Base-by-base conservation (phyloP, 345 rosid species). In the Pistacia atlantica region DNA sequence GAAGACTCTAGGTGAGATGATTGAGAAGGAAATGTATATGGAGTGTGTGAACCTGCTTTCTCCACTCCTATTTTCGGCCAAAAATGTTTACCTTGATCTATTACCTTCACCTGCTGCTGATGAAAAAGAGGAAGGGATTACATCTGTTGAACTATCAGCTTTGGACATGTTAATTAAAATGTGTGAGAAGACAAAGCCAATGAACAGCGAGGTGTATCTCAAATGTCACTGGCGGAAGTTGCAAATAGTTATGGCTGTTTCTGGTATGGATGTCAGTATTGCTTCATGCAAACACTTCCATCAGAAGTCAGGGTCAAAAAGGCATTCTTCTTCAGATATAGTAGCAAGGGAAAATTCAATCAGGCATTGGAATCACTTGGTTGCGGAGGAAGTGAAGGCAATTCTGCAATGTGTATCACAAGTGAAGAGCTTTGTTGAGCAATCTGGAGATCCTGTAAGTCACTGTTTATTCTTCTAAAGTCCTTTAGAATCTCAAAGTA, bases 211-310 rank as follows among this genome's bases (percentile, higher is more conserved):
- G 80, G 84, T 91, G 63, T 84, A 82, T 84, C 80, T 92, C 83
- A 92, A 83, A 77, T 88, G 93, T 89, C 97, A 88, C 77, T 86
- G 82, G 73, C 82, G 97, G 79, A 96, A 96, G 86, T 87, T 96
- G 84, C 90, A 90, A 79, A 75, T 93, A 70, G 89, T 96, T 73
- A 72, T 86, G 89, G 85, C 81, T 58, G 75, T 86, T 59, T 84
- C 88, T 78, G 93, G 92, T 68, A 77, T 84, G 81, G 86, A 78
- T 78, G 85, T 80, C 76, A 75, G 78, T 81, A 65, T 72, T 81
- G 80, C 51, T 80, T 69, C 77, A 45, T 57, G 75, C 80, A 84
- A 88, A 80, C 56, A 70, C 71, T 78, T 83, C 62, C 60, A 63
- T 67, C 82, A 66, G 78, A 84, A 80, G 60, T 67, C 79, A 70